Evolutionary conservation across 495 filamentous ascomycete genomes (phyloP).

Genomic region (Trichocladium antarcticum): DNA sequence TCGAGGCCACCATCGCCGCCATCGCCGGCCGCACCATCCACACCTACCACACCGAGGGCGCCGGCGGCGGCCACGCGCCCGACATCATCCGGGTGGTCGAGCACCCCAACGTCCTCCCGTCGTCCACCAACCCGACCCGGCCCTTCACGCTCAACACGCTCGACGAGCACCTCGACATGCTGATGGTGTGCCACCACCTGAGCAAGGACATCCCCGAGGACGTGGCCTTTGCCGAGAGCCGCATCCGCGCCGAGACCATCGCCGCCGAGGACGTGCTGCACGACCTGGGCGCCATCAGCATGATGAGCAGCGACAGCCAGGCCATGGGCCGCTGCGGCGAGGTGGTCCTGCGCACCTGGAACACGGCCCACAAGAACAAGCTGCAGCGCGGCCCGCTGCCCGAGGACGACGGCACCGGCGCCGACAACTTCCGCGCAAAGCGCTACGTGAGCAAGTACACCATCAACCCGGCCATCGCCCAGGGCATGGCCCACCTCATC

Average conservation of each 20-base stretch:
- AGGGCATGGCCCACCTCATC: constrained; percentile 85
- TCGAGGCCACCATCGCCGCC: constrained; percentile 79
- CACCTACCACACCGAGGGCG: constrained; percentile 97
- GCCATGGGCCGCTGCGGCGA: constrained; percentile 97
- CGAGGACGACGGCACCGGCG: constrained; percentile 71
- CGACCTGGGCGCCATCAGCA: constrained; percentile 89
- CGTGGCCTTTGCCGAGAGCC: constrained; percentile 88
- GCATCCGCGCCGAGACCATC: constrained; percentile 93
- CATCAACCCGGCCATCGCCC: constrained; percentile 87
- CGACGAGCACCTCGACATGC: constrained; percentile 96
- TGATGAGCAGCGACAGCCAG: constrained; percentile 96
- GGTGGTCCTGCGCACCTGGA: constrained; percentile 90
- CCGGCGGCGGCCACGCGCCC: constrained; percentile 90
- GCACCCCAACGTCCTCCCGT: constrained; percentile 83
- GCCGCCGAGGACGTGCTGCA: constrained; percentile 96
- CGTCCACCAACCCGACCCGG: constrained; percentile 84
- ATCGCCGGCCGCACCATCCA: constrained; percentile 90
- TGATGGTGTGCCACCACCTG: constrained; percentile 97
- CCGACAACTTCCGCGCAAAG: constrained; percentile 90
- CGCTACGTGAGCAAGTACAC: constrained; percentile 95
- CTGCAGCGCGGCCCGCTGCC: constrained; percentile 63
- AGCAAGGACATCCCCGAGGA: constrained; percentile 90
- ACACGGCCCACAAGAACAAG: constrained; percentile 98
- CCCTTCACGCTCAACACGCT: constrained; percentile 90
- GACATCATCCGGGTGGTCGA: constrained; percentile 95